Conservation (phyloP, 1,139 yeast species). For the Geotrichum europaeum region DNA sequence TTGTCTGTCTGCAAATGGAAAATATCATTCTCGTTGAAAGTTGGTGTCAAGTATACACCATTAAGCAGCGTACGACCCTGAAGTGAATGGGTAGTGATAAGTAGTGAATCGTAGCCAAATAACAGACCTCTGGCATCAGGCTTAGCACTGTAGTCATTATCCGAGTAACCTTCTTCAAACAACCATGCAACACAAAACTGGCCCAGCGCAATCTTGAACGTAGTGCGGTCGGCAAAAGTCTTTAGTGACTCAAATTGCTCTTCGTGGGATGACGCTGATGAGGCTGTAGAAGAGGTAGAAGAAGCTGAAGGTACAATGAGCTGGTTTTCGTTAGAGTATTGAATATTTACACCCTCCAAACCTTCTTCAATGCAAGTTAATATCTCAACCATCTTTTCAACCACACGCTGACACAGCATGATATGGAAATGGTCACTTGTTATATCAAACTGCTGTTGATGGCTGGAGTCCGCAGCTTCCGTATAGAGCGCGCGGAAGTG, state of each 20-base stretch:
- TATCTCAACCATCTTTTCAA: constrained; percentile 20
- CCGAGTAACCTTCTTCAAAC: constrained; percentile 40
- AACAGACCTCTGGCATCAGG: constrained; percentile 62
- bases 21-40: constrained; percentile 21
- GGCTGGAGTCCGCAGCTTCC: constrained; percentile 10
- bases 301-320: not conserved
- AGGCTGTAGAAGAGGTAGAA: not conserved
- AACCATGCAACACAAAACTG: constrained; percentile 76
- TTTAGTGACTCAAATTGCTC: constrained; percentile 12
- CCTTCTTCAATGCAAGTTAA: constrained; percentile 20
- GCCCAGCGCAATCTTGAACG: constrained; percentile 57
- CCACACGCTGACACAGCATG: constrained; percentile 25
- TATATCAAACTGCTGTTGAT: constrained; percentile 20
- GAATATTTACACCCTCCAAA: constrained; percentile 13
- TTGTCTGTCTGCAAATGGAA: constrained; percentile 18
- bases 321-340: not conserved
- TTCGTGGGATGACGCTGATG: constrained; percentile 7
- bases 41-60: constrained; percentile 33
- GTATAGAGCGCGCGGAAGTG: constrained; percentile 15
- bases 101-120: constrained; percentile 55
- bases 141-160: constrained; percentile 10
- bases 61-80: constrained; percentile 35
- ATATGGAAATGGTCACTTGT: constrained; percentile 24
- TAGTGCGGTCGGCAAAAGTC: constrained; percentile 22
- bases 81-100: constrained; percentile 21